These are phyloP conservation scores for Phytophthora pisi DNA, from an alignment of 352 stramenopile species.

Conservation along the genomic window DNA sequence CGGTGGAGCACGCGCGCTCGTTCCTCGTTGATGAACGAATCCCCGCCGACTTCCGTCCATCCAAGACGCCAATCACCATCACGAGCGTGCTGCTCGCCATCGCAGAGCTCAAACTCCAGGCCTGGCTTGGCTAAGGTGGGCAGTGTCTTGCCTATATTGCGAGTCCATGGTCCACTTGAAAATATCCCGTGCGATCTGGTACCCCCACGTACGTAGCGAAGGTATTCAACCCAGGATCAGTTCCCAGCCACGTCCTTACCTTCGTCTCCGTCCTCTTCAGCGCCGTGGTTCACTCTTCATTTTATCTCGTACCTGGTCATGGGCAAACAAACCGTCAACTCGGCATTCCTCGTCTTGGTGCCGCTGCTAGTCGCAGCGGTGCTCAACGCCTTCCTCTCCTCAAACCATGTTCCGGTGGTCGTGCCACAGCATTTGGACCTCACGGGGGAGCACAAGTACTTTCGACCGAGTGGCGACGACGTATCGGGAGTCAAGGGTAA, in stretches of 20 bases:
- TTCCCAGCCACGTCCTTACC: slow-evolving; percentile 15
- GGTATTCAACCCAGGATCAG: slow-evolving; percentile 15
- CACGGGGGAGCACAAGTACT: slow-evolving; percentile 39
- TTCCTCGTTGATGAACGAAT: slow-evolving; percentile 63
- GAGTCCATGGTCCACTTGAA: background rate
- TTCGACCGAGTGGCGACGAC: slow-evolving; percentile 32
- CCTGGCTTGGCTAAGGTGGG: slow-evolving; percentile 17
- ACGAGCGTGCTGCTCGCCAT: slow-evolving; percentile 42
- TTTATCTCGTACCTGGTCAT: slow-evolving; percentile 8
- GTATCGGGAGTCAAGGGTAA: slow-evolving; percentile 47
- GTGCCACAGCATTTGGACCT: slow-evolving; percentile 7
- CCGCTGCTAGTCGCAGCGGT: slow-evolving; percentile 15
- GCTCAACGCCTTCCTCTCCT: slow-evolving; percentile 14
- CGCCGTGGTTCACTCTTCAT: slow-evolving; percentile 9
- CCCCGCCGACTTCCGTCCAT: slow-evolving; percentile 41
- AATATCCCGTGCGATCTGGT: background rate
- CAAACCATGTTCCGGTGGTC: background rate
- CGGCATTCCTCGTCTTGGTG: slow-evolving; percentile 15
- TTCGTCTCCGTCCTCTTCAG: background rate
- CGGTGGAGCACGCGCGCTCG: slow-evolving; percentile 47
- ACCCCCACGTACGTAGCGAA: slow-evolving; percentile 1
- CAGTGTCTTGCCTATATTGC: background rate
- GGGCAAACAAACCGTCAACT: slow-evolving; percentile 15
- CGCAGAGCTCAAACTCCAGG: slow-evolving; percentile 47
- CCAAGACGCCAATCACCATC: slow-evolving; percentile 46